Percentiles rank a stretch among this genome's conserved stretches.
Evolutionary conservation across 768 basidiomycete genomes (phyloP).

Genomic region (Suillus paluster): DNA sequence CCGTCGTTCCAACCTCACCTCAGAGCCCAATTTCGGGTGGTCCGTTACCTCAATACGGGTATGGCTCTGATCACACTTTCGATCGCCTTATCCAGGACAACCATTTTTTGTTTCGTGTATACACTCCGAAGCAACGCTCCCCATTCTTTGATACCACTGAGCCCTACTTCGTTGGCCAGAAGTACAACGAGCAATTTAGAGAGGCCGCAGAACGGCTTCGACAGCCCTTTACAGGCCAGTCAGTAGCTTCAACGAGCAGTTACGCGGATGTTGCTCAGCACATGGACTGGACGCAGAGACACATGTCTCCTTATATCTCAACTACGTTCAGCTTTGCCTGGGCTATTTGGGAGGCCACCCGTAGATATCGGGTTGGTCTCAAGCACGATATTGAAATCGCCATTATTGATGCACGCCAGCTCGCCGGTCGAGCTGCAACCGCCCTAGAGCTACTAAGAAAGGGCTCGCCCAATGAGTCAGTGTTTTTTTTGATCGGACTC

Average conservation of each 20-base stretch:
- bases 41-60: slow-evolving; percentile 73
- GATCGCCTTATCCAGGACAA: slow-evolving; percentile 63
- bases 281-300: slow-evolving; percentile 80
- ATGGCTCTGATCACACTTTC: slow-evolving; percentile 66
- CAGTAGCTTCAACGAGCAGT: slow-evolving; percentile 36
- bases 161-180: slow-evolving; percentile 71
- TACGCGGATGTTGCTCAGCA: slow-evolving; percentile 70
- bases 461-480: slow-evolving; percentile 60
- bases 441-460: slow-evolving; percentile 66
- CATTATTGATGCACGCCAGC: slow-evolving; percentile 69
- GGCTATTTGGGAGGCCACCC: slow-evolving; percentile 82
- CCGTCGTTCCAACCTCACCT: slow-evolving; percentile 16
- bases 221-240: slow-evolving; percentile 33
- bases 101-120: slow-evolving; percentile 79
- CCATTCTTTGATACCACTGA: slow-evolving; percentile 57
- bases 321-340: slow-evolving; percentile 82
- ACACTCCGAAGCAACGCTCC: slow-evolving; percentile 69
- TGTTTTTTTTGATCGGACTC: not conserved
- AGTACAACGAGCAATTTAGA: slow-evolving; percentile 53
- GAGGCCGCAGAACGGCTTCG: slow-evolving; percentile 42
- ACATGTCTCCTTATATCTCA: slow-evolving; percentile 71
- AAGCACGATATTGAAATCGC: slow-evolving; percentile 83
- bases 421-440: slow-evolving; percentile 62
- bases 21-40: slow-evolving; percentile 26
- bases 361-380: slow-evolving; percentile 70